Conservation (phyloP, 768 basidiomycete species). For the Flagelloscypha sp. region DNA sequence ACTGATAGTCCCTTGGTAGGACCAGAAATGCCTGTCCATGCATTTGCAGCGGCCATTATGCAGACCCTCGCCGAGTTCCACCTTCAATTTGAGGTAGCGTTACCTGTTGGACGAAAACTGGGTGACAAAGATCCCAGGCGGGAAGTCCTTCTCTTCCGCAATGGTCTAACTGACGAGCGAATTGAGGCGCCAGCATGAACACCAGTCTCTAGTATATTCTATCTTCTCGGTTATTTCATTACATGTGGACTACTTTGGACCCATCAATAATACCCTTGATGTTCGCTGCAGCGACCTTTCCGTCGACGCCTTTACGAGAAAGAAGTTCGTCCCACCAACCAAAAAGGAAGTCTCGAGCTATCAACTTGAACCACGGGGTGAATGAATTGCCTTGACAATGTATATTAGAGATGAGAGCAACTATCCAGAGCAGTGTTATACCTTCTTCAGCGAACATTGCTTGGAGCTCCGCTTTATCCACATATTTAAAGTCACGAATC, state of each 20-base stretch:
- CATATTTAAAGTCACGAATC: constrained; percentile 86
- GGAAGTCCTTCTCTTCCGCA: too few relatives aligned
- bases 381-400: constrained; percentile 63
- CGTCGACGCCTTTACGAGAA: constrained; percentile 45
- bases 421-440: constrained; percentile 25
- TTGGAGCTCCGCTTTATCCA: constrained; percentile 82
- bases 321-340: constrained; percentile 97
- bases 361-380: constrained; percentile 99
- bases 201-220: too few relatives aligned
- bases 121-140: too few relatives aligned
- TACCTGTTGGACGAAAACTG: too few relatives aligned
- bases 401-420: constrained; percentile 1
- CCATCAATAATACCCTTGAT: constrained; percentile 62
- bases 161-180: too few relatives aligned
- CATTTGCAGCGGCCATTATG: too few relatives aligned
- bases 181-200: too few relatives aligned
- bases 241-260: constrained; percentile 65
- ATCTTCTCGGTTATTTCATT: constrained; percentile 14
- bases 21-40: too few relatives aligned
- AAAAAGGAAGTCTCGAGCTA: constrained; percentile 92
- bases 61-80: too few relatives aligned
- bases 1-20: too few relatives aligned
- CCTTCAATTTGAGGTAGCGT: too few relatives aligned
- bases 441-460: constrained; percentile 81
- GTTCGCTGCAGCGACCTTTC: constrained; percentile 55